phyloP scores from a whole-genome alignment of 75 land plant genomes.

The Pinus albicaulis region DNA sequence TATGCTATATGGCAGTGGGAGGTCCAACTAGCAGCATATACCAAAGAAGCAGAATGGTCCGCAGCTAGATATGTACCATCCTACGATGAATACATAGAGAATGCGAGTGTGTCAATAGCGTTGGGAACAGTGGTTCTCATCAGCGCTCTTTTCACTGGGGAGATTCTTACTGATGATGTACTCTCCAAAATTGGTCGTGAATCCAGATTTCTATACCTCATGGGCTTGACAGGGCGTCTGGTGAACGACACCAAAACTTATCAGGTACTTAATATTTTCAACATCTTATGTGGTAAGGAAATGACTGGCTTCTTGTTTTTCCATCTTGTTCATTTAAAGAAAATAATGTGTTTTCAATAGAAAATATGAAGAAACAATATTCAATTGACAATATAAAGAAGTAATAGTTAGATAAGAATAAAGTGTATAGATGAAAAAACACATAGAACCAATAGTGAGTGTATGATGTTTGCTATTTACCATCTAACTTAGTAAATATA shows the following conservation, averaged over 20 bases:
- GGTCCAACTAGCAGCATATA: slow-evolving; percentile 21
- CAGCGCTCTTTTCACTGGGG: slow-evolving; percentile 23
- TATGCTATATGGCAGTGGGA: slow-evolving; percentile 32
- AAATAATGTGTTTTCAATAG: no score
- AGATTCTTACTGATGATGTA: slow-evolving; percentile 8
- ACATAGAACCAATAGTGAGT: no score
- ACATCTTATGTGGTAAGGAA: no score
- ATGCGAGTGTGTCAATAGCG: slow-evolving; percentile 28
- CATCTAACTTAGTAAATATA: no score
- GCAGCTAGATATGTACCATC: slow-evolving; percentile 24
- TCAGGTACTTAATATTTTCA: not conserved
- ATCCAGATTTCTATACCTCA: slow-evolving; percentile 10
- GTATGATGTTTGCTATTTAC: no score
- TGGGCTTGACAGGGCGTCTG: not conserved
- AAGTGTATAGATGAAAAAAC: no score
- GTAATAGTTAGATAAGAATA: no score
- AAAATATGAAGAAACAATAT: no score
- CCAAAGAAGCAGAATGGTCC: slow-evolving; percentile 56
- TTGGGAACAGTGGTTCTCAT: slow-evolving; percentile 20
- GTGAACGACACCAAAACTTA: not conserved
- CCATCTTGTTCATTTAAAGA: no score
- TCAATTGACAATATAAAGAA: no score
- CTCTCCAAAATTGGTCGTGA: slow-evolving; percentile 10
- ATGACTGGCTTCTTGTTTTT: no score
- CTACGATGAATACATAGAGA: slow-evolving; percentile 43